phyloP scores from a whole-genome alignment of 163 green algal species.

The Trebouxia gelatinosa region DNA sequence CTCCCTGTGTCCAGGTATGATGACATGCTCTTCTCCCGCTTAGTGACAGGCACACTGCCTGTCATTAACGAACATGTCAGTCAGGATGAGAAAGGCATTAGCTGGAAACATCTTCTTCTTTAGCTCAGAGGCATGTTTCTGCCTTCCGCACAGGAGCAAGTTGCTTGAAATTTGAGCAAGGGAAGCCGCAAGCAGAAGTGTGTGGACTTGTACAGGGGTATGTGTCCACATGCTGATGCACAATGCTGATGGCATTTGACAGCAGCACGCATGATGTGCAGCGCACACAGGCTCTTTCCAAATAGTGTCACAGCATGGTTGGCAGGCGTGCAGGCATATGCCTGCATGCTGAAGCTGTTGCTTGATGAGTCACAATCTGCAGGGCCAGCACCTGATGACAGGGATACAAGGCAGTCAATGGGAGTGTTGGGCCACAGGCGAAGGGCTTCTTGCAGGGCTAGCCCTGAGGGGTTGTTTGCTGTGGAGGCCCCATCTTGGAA shows the following conservation, averaged over 20 bases:
- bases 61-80: too few species aligned
- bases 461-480: constrained; percentile 90
- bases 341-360: neutral
- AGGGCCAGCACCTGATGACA: constrained; percentile 73
- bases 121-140: too few species aligned
- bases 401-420: constrained; percentile 77
- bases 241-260: neutral
- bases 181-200: too few species aligned
- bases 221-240: neutral
- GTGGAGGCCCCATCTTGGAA: constrained; percentile 93
- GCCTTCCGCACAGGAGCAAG: too few species aligned
- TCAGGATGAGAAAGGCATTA: too few species aligned
- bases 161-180: too few species aligned
- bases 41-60: constrained; percentile 39
- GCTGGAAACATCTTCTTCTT: too few species aligned
- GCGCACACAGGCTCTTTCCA: too few species aligned
- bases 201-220: too few species aligned
- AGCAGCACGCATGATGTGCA: neutral
- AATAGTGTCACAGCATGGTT: too few species aligned
- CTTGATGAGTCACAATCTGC: constrained; percentile 21
- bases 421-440: constrained; percentile 84
- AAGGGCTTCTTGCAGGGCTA: constrained; percentile 83
- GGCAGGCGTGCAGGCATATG: neutral
- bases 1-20: constrained; percentile 77
- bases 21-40: constrained; percentile 47